Evolutionary conservation across 345 rosid genomes (phyloP), one percentile per base, ranked within the genome.

Genomic region (Gynandropsis gynandra): DNA sequence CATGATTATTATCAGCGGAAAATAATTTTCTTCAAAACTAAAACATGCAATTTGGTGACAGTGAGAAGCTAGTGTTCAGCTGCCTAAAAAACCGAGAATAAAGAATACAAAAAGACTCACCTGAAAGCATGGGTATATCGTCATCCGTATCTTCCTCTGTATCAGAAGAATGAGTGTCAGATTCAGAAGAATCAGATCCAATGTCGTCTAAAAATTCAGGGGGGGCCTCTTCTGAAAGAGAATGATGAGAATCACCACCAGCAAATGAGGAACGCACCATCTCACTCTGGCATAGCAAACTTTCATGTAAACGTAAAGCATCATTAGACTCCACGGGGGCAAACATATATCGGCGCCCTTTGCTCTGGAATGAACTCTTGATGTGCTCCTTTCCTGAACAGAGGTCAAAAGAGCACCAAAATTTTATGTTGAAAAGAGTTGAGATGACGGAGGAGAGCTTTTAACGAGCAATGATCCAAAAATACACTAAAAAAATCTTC

Each of bases 121-220:
- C 97, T 85, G 94, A 77, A 40, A 66, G 67, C 39, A 71, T 62
- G 68, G 68, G 67, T 64, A 78, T 71, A 56, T 73, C 97, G 55
- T 85, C 80, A 61, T 77, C 86, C 42, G 81, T 70, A 65, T 85
- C 89, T 42, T 78, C 77, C 65, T 86, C 96, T 61, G 95, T 88
- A 69, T 83, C 87, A 27, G 95, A 85, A 42, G 94, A 81, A 66
- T 81, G 92, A 67, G 82, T 71, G 52, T 77, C 75, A 27, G 85
- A 77, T 59, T 71, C 89, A 27, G 87, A 73, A 63, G 77, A 74
- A 42, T 68, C 85, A 46, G 75, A 71, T 63, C 71, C 90, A 57
- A 43, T 53, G 59, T 70, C 82, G 62, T 83, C 84, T 75, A 71
- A 42, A 31, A 74, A 72, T 20, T 75, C 82, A 37, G 78, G 75